Evolutionary conservation across 495 filamentous ascomycete species (phyloP), one percentile per base, ranked within the genome.

Genomic region (Bathelium albidoporum): DNA sequence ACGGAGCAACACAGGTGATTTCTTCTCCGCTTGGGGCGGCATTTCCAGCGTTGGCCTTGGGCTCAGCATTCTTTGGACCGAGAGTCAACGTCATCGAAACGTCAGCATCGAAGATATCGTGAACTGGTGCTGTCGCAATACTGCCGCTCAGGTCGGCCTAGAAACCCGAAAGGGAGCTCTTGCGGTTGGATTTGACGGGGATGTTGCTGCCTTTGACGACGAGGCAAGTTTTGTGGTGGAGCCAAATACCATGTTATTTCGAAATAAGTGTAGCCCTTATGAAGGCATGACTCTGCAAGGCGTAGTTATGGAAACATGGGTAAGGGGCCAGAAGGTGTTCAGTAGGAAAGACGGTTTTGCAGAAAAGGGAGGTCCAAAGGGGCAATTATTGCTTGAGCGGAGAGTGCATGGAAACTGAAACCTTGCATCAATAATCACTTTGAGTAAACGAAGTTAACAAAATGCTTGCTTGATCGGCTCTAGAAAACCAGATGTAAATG

Each of bases 11-110:
- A 29, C 16, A 7, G 90, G 93, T 45, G 88, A 97, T 75, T 98
- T 98, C 82, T 91, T 96, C 74, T 83, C 88, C 22, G 91, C 92
- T 1, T 98, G 94, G 94, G 94, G 94, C 49, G 94, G 94, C 52
- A 94, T 98, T 72, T 93, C 89, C 18, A 92, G 88, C 26, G 94
- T 98, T 59, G 94, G 94, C 1, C 80, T 98, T 18, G 94, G 94
- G 1, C 81, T 98, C 3, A 88, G 88, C 10, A 95, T 98, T 66
- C 82, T 98, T 4, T 90, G 90, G 87, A 95, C 93, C 0, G 85
- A 89, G 62, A 82, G 87, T 24, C 67, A 70, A 59, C 80, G 82
- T 65, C 84, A 88, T 5, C 70, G 72, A 70, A 69, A 74, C 65
- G 63, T 78, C 41, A 66, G 65, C 11, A 73, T 95, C 34, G 79